Evolutionary conservation across 2,329 filamentous ascomycete species (phyloP).

Genomic region (Hypoxylon sp.): DNA sequence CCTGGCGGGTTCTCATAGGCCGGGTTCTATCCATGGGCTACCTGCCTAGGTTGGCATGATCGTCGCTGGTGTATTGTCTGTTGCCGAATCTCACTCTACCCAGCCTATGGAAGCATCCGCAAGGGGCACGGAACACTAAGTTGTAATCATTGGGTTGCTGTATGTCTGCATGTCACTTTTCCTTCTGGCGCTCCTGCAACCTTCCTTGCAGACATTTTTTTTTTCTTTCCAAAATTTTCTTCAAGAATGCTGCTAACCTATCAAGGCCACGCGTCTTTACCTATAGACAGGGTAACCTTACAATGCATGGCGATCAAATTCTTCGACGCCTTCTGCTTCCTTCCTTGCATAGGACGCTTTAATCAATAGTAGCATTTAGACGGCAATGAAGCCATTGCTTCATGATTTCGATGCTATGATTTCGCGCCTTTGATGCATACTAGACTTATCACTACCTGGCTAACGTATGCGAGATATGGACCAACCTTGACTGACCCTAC

Average conservation of each 20-base stretch:
- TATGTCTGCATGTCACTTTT: constrained; percentile 10
- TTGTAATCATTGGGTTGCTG: constrained; percentile 13
- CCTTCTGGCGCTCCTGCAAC: constrained; percentile 2
- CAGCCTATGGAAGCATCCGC: not conserved
- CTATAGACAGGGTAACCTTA: not conserved
- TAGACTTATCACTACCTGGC: not conserved
- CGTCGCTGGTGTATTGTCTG: constrained; percentile 14
- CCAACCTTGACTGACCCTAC: not conserved
- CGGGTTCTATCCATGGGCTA: not conserved
- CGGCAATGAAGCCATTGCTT: not conserved
- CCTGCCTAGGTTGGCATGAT: constrained; percentile 32
- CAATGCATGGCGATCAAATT: not conserved
- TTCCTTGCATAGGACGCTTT: not conserved
- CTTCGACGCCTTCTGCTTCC: not conserved
- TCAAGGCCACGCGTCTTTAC: constrained; percentile 11
- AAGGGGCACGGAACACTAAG: constrained; percentile 4
- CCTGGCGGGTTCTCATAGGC: not conserved
- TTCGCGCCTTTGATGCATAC: not conserved
- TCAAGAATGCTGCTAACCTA: not conserved
- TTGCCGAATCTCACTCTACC: constrained; percentile 8
- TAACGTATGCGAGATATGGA: not conserved
- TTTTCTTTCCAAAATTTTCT: not conserved
- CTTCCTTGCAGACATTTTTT: not conserved
- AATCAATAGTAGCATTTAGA: not conserved
- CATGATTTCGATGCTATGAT: not conserved